Conservation (phyloP, 2,329 filamentous ascomycete species). For the Fusarium bactridioides region DNA sequence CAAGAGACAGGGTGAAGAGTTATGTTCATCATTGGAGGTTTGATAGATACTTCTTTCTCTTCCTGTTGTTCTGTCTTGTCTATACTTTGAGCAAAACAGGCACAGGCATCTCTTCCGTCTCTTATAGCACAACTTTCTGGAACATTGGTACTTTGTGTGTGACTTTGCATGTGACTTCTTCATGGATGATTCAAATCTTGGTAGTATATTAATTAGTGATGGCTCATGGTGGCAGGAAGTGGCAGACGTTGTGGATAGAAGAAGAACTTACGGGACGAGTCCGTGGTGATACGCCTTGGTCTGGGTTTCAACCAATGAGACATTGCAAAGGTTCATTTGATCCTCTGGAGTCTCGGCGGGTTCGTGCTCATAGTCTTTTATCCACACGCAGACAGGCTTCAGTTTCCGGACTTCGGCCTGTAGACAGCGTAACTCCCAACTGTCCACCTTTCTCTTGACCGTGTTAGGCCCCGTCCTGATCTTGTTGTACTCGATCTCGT, state of each 20-base stretch:
- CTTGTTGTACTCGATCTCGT: neutral
- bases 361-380: neutral
- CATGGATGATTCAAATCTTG: neutral
- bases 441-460: neutral
- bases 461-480: no score
- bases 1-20: neutral
- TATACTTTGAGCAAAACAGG: neutral
- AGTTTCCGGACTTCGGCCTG: neutral
- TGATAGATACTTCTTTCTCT: neutral
- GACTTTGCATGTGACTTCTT: no score
- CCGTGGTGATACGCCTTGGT: neutral
- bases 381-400: neutral
- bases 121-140: neutral
- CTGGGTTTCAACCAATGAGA: neutral
- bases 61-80: neutral
- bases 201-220: neutral
- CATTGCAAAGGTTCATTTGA: neutral
- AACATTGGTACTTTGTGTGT: neutral
- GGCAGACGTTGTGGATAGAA: neutral
- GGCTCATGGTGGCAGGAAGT: neutral
- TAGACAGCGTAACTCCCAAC: slow-evolving; percentile 6
- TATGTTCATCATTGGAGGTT: neutral
- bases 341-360: neutral
- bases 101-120: neutral
- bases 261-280: neutral